A percentile compares a stretch with the other conserved stretches of the same genome.
Conservation (phyloP, 305 asterid genomes). For the Rubia balearica region DNA sequence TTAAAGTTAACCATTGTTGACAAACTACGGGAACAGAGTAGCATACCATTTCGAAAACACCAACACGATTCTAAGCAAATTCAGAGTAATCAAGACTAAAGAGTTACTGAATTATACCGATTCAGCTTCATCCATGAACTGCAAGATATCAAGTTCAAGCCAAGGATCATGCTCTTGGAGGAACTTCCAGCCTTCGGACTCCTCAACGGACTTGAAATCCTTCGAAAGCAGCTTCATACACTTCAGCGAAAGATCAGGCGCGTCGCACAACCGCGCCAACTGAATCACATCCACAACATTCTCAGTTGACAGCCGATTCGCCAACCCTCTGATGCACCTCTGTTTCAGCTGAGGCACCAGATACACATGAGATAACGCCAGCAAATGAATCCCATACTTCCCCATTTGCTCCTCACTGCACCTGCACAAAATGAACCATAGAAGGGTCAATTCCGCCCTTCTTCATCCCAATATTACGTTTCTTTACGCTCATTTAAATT, state of each 20-base stretch:
- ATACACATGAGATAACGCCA: slow-evolving; percentile 79
- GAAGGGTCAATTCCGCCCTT: slow-evolving; percentile 23
- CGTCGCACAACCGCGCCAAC: slow-evolving; percentile 77
- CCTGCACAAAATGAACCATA: slow-evolving; percentile 27
- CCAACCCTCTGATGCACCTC: slow-evolving; percentile 54
- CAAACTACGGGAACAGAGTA: not conserved
- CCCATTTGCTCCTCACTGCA: slow-evolving; percentile 65
- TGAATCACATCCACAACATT: slow-evolving; percentile 78
- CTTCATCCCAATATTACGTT: not conserved
- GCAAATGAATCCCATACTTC: slow-evolving; percentile 61
- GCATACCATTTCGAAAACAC: not conserved
- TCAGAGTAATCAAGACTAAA: not conserved
- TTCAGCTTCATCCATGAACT: slow-evolving; percentile 72
- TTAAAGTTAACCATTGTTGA: not conserved
- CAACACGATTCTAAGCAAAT: not conserved
- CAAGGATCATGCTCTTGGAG: slow-evolving; percentile 60
- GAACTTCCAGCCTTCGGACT: slow-evolving; percentile 80
- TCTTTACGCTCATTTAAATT: no score
- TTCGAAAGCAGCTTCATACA: slow-evolving; percentile 53
- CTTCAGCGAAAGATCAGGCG: slow-evolving; percentile 69
- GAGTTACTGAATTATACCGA: slow-evolving; percentile 28
- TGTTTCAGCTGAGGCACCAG: slow-evolving; percentile 69
- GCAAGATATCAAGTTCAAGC: slow-evolving; percentile 75
- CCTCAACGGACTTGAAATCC: slow-evolving; percentile 49
- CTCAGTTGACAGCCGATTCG: slow-evolving; percentile 36